phyloP scores from a whole-genome alignment of 208 protist species.

The Leishmania arabica region DNA sequence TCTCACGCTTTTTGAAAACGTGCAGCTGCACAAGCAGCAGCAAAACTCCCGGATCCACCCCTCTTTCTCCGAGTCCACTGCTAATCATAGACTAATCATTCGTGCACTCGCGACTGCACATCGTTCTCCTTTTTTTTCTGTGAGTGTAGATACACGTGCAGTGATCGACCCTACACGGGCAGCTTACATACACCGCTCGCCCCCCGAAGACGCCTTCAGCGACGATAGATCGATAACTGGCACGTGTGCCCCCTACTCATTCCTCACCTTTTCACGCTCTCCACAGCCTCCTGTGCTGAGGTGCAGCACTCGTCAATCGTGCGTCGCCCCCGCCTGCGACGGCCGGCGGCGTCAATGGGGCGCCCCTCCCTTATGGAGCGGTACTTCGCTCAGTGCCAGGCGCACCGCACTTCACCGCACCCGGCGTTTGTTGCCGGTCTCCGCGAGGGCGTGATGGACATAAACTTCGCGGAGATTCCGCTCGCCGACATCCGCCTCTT shows the following conservation, averaged over 20 bases:
- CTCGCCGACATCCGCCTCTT: constrained; percentile 42
- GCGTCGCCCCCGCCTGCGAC: not conserved
- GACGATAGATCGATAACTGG: not conserved
- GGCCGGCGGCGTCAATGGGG: constrained; percentile 28
- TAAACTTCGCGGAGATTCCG: constrained; percentile 51
- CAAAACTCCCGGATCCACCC: not conserved
- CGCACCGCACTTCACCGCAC: constrained; percentile 42
- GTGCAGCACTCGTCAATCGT: not conserved
- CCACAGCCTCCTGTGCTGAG: not conserved
- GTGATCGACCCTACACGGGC: not conserved
- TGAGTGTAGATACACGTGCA: not conserved
- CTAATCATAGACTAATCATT: constrained; percentile 1
- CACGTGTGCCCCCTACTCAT: not conserved
- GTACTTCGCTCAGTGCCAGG: constrained; percentile 61
- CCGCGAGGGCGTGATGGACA: constrained; percentile 36
- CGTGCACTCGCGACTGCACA: not conserved
- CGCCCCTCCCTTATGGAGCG: constrained; percentile 33
- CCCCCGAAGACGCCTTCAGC: not conserved
- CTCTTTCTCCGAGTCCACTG: not conserved
- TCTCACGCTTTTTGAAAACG: not conserved
- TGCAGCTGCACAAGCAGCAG: not conserved
- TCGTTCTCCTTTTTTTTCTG: not conserved
- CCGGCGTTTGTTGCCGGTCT: constrained; percentile 44
- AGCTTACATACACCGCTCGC: not conserved
- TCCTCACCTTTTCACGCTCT: not conserved